Percentiles rank a stretch among this genome's conserved stretches.
These are phyloP conservation scores for Cutaneotrichosporon cutaneum DNA, from an alignment of 1,284 basidiomycete species.

Conservation along the genomic window DNA sequence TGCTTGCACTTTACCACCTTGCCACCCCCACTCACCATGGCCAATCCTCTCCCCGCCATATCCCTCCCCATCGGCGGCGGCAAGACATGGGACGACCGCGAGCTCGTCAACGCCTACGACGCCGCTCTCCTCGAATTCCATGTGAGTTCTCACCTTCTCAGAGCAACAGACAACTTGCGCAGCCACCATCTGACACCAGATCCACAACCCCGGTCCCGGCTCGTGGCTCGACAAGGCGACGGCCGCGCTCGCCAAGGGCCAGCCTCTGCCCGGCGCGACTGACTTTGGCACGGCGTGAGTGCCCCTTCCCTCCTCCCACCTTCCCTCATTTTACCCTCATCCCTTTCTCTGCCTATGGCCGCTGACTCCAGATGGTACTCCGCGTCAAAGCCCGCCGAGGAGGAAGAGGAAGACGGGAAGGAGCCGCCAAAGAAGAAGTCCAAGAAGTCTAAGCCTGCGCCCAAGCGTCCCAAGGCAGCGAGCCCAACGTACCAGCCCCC, in stretches of 20 bases:
- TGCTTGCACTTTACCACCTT: too few relatives aligned
- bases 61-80: constrained; percentile 13
- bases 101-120: constrained; percentile 50
- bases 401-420: constrained; percentile 12
- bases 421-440: neutral
- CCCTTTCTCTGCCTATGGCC: too few relatives aligned
- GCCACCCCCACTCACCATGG: neutral
- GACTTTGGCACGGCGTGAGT: constrained; percentile 38
- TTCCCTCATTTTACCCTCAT: too few relatives aligned
- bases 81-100: constrained; percentile 50
- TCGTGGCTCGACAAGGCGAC: constrained; percentile 53
- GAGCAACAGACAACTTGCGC: too few relatives aligned
- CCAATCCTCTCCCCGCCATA: neutral
- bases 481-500: constrained; percentile 20
- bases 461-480: neutral
- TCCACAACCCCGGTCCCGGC: constrained; percentile 52
- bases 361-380: constrained; percentile 26
- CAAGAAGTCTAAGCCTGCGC: constrained; percentile 9
- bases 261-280: constrained; percentile 40
- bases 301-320: too few relatives aligned
- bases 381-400: constrained; percentile 10
- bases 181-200: constrained; percentile 23
- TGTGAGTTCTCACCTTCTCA: too few relatives aligned
- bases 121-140: constrained; percentile 52
- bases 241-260: constrained; percentile 43